Evolutionary conservation across 1,284 basidiomycete species (phyloP).

Genomic region (Heterobasidion parviporum): DNA sequence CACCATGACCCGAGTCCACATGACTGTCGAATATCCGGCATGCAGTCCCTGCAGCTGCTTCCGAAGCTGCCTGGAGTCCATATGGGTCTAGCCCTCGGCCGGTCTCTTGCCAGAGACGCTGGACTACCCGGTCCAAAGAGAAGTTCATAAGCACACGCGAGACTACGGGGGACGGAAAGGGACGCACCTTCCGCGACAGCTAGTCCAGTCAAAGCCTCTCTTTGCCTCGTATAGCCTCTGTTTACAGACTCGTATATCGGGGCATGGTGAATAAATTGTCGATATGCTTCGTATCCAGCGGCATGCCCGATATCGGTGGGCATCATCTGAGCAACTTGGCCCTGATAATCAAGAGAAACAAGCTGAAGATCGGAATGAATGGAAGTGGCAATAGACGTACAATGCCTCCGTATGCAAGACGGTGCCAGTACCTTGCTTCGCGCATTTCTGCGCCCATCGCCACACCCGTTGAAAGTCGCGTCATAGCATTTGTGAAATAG

Average conservation of each 20-base stretch:
- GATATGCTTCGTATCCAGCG: conserved; percentile 56
- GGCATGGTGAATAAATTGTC: conserved; percentile 46
- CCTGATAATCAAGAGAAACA: conserved; percentile 19
- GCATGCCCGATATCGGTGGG: conserved; percentile 51
- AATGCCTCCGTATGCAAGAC: conserved; percentile 44
- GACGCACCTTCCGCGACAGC: conserved; percentile 50
- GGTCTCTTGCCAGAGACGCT: conserved; percentile 38
- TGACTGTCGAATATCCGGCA: conserved; percentile 34
- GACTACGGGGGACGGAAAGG: conserved; percentile 1
- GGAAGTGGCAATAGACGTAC: conserved; percentile 22
- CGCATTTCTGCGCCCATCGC: conserved; percentile 37
- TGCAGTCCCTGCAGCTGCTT: conserved; percentile 50
- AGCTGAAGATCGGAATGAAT: conserved; percentile 3
- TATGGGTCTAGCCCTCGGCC: conserved; percentile 33
- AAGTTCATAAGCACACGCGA: neutral
- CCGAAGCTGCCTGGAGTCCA: conserved; percentile 36
- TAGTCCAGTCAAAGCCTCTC: conserved; percentile 47
- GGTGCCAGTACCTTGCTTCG: conserved; percentile 50
- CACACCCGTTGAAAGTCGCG: conserved; percentile 6
- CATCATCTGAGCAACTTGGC: conserved; percentile 32
- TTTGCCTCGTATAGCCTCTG: conserved; percentile 41
- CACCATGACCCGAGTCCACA: neutral
- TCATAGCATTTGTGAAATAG: conserved; percentile 46
- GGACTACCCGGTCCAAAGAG: conserved; percentile 17
- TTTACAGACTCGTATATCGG: conserved; percentile 40